Evolutionary conservation across 208 protist genomes (phyloP), one percentile per base, ranked within the genome.

Genomic region (Trypanosoma cruzi): DNA sequence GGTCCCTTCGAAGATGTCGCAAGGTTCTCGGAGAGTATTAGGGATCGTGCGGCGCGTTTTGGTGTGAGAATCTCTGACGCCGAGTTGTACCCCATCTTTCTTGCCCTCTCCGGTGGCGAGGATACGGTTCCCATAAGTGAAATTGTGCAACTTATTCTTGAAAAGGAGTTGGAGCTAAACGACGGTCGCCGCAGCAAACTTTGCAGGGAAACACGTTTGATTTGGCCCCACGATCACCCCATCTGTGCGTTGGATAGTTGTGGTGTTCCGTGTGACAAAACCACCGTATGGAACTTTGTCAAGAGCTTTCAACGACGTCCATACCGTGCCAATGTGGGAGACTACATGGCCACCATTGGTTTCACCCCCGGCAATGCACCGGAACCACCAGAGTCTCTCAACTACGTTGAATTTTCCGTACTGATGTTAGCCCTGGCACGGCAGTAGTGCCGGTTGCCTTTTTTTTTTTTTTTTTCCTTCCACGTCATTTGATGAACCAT

Each of bases 371-470:
- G 8, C 40, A 16, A 1, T 44, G 40, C 40, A 7, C 8, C 40
- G 40, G 8, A 44, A 14, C 40, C 40, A 16, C 69, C 66, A 54
- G 55, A 78, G 16, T 66, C 74, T 16, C 73, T 96, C 16, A 94
- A 90, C 71, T 94, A 94, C 70, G 82, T 87, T 18, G 86, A 93
- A 63, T 96, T 96, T 58, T 93, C 90, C 13, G 85, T 94, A 75
- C 70, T 94, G 69, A 93, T 96, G 84, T 79, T 96, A 11, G 84
- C 88, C 20, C 68, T 96, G 34, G 88, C 84, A 0, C 72, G 79
- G 13, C 82, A 90, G 67, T 94, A 81, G 77, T 4, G 11, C 20
- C 28, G 26, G n/a, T 36, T n/a, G 34, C 0, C 2, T 22, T 36
- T 42, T 13, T 34, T 32, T n/a, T 42, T 48, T 53, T 32, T 73